Conservation (phyloP, 768 basidiomycete species). For the Collybiopsis luxurians region DNA sequence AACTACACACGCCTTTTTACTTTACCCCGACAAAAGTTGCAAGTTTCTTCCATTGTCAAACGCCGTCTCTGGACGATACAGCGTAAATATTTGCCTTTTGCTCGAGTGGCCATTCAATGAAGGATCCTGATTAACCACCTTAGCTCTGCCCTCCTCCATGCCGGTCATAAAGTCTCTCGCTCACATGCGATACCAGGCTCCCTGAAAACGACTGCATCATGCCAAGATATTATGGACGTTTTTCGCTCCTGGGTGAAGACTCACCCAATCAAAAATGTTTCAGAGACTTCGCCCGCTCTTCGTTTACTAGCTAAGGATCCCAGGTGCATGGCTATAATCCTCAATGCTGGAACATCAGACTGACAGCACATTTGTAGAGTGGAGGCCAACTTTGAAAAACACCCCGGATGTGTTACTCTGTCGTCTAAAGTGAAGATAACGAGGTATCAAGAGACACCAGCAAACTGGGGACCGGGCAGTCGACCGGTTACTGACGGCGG, state of each 20-base stretch:
- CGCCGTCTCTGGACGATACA: slow-evolving; percentile 71
- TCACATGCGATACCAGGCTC: slow-evolving; percentile 91
- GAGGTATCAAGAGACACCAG: slow-evolving; percentile 88
- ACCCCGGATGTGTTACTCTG: slow-evolving; percentile 60
- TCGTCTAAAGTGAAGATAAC: slow-evolving; percentile 74
- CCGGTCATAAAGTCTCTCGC: slow-evolving; percentile 79
- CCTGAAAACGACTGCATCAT: slow-evolving; percentile 83
- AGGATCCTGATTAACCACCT: no score
- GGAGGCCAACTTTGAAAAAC: slow-evolving; percentile 72
- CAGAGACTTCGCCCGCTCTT: slow-evolving; percentile 67
- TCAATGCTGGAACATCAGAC: background rate
- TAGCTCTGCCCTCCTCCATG: slow-evolving; percentile 89
- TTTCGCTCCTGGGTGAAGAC: slow-evolving; percentile 81
- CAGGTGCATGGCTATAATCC: slow-evolving; percentile 41
- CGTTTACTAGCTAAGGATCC: slow-evolving; percentile 67
- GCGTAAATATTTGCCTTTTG: slow-evolving; percentile 49
- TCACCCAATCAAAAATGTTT: slow-evolving; percentile 83
- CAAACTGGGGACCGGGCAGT: slow-evolving; percentile 91
- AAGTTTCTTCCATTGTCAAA: slow-evolving; percentile 77
- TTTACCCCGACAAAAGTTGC: slow-evolving; percentile 83
- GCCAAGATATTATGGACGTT: slow-evolving; percentile 72
- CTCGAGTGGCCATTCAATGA: no score
- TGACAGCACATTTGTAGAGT: slow-evolving; percentile 33
- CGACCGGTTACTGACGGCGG: slow-evolving; percentile 44
- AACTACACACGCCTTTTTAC: slow-evolving; percentile 76